phyloP scores from a whole-genome alignment of 805 yeast genomes.

The Candida ortonii region DNA sequence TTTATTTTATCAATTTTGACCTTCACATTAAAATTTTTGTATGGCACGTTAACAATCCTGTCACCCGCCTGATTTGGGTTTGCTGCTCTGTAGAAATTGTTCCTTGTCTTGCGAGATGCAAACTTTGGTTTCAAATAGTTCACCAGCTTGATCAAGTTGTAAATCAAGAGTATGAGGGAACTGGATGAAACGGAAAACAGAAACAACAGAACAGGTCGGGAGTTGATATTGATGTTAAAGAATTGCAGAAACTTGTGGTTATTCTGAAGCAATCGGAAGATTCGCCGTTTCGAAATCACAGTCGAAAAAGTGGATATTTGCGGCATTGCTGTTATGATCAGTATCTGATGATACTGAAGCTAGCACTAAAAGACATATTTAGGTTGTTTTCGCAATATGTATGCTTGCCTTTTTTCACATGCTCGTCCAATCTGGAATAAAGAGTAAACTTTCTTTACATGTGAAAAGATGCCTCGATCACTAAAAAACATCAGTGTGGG shows the following conservation, averaged over 20 bases:
- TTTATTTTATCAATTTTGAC: slow-evolving; percentile 48
- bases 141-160: slow-evolving; percentile 26
- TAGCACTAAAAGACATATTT: no score
- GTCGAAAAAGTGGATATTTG: background rate
- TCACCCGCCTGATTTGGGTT: slow-evolving; percentile 2
- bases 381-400: no score
- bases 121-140: slow-evolving; percentile 15
- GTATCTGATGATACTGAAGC: no score
- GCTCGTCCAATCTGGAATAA: slow-evolving; percentile 10
- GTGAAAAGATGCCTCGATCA: no score
- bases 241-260: slow-evolving; percentile 17
- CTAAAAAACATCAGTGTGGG: no score
- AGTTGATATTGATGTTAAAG: slow-evolving; percentile 27
- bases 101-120: slow-evolving; percentile 4
- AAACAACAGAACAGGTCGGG: slow-evolving; percentile 35
- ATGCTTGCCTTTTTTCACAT: slow-evolving; percentile 3
- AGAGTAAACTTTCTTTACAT: slow-evolving; percentile 4
- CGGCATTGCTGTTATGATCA: no score
- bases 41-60: slow-evolving; percentile 49
- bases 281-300: background rate
- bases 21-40: slow-evolving; percentile 38
- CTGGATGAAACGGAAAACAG: slow-evolving; percentile 28
- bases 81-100: slow-evolving; percentile 6
- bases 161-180: slow-evolving; percentile 21
- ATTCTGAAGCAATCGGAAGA: slow-evolving; percentile 13